Conservation (phyloP, 306 rosid genomes). For the Prosopis cineraria region DNA sequence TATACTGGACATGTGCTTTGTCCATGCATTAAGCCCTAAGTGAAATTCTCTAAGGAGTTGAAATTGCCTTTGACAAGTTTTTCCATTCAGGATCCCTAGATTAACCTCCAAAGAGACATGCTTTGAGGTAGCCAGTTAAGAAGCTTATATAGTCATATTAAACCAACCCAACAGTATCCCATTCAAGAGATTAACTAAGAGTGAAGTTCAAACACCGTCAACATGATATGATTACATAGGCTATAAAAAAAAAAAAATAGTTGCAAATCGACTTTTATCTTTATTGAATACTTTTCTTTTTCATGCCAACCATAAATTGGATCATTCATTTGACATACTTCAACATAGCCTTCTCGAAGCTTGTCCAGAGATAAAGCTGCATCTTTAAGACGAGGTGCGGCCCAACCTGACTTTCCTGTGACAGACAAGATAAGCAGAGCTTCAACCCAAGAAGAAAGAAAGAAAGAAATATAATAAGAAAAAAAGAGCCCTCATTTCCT, state of each 20-base stretch:
- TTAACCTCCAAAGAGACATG: constrained; percentile 3
- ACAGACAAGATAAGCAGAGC: constrained; percentile 32
- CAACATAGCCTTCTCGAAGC: constrained; percentile 84
- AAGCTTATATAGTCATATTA: neutral
- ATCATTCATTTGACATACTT: constrained; percentile 55
- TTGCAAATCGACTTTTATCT: neutral
- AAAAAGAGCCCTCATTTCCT: constrained; percentile 8
- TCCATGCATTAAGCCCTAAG: neutral
- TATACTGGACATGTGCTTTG: neutral
- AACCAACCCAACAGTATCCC: constrained; percentile 18
- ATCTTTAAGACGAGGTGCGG: constrained; percentile 95
- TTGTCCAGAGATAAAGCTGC: constrained; percentile 80
- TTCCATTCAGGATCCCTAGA: constrained; percentile 28
- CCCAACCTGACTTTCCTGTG: constrained; percentile 86
- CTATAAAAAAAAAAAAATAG: neutral
- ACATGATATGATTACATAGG: neutral
- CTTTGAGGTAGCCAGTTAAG: neutral
- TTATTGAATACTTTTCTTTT: neutral
- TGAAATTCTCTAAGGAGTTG: neutral
- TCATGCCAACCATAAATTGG: neutral
- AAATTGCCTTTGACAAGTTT: neutral
- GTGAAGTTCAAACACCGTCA: constrained; percentile 18
- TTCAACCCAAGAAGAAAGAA: constrained; percentile 18
- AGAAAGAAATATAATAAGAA: constrained; percentile 15
- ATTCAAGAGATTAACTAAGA: neutral